A percentile compares a stretch with the other conserved stretches of the same genome.
These are phyloP conservation scores for Solanum chilense DNA, from an alignment of 257 asterid genomes.

Conservation along the genomic window DNA sequence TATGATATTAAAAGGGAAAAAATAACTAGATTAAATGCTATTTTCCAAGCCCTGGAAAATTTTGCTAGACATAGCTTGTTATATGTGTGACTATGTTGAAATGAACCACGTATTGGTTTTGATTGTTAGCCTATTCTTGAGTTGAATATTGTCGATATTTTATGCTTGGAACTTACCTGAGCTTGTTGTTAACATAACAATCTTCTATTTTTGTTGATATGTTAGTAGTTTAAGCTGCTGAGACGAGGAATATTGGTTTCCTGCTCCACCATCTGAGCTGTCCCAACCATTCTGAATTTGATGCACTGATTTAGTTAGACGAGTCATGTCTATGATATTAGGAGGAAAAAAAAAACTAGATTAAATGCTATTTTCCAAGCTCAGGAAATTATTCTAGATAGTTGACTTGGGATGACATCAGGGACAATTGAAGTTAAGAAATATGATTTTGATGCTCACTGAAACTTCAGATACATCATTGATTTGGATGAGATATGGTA, in stretches of 20 bases:
- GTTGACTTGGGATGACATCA: background rate
- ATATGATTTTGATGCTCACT: background rate
- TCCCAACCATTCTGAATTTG: background rate
- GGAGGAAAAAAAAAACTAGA: background rate
- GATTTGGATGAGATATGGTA: background rate
- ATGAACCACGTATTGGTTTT: background rate
- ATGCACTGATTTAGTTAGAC: background rate
- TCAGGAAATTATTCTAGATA: background rate
- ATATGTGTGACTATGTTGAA: background rate
- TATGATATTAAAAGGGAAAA: background rate
- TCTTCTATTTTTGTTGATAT: background rate
- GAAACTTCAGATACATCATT: background rate
- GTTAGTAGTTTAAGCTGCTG: background rate
- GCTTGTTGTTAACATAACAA: background rate
- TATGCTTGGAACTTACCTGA: background rate
- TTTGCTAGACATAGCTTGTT: background rate
- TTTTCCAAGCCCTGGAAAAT: background rate
- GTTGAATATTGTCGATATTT: background rate
- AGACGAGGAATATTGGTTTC: background rate
- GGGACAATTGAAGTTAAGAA: background rate
- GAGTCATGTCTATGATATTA: background rate
- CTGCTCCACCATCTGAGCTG: background rate
- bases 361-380: background rate
- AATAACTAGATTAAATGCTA: background rate
- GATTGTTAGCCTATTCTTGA: background rate